Evolutionary conservation across 2,329 filamentous ascomycete species (phyloP).

Genomic region (Phyllosticta ampelicida): DNA sequence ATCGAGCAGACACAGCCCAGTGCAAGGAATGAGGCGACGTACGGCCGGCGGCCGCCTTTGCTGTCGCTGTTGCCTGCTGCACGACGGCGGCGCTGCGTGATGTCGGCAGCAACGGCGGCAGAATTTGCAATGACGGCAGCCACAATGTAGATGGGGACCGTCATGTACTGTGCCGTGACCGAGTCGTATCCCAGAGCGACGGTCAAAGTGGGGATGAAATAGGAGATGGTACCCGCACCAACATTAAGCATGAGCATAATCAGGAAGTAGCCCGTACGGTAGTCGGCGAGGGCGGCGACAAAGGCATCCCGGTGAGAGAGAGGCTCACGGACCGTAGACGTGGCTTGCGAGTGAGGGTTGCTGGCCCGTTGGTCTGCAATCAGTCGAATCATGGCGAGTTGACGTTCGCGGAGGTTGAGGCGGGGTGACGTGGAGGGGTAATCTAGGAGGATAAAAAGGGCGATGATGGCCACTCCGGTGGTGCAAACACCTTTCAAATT

Average conservation of each 20-base stretch:
- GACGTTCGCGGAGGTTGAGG: conserved; percentile 41
- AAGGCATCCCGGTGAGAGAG: conserved; percentile 8
- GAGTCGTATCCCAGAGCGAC: conserved; percentile 50
- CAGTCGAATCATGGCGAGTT: conserved; percentile 7
- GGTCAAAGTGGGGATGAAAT: conserved; percentile 50
- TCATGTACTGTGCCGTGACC: conserved; percentile 51
- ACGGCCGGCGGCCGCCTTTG: conserved; percentile 1
- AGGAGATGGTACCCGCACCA: conserved; percentile 10
- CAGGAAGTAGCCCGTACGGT: conserved; percentile 10
- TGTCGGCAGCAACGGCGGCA: conserved; percentile 1
- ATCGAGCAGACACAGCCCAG: conserved; percentile 13
- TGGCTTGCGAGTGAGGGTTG: neutral
- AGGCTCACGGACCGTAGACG: neutral
- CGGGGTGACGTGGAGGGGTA: conserved; percentile 50
- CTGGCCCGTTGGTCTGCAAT: conserved; percentile 1
- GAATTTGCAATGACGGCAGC: conserved; percentile 7
- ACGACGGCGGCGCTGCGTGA: neutral
- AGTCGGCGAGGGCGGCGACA: conserved; percentile 7
- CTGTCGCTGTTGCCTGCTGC: neutral
- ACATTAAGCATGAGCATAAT: conserved; percentile 10
- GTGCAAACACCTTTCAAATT: neutral
- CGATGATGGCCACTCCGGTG: conserved; percentile 14
- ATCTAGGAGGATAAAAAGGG: conserved; percentile 45
- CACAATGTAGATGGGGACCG: conserved; percentile 24
- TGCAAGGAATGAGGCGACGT: conserved; percentile 1